Base-by-base conservation (phyloP, 371 early-diverging fungal genomes). In the Zopfochytrium polystomum region DNA sequence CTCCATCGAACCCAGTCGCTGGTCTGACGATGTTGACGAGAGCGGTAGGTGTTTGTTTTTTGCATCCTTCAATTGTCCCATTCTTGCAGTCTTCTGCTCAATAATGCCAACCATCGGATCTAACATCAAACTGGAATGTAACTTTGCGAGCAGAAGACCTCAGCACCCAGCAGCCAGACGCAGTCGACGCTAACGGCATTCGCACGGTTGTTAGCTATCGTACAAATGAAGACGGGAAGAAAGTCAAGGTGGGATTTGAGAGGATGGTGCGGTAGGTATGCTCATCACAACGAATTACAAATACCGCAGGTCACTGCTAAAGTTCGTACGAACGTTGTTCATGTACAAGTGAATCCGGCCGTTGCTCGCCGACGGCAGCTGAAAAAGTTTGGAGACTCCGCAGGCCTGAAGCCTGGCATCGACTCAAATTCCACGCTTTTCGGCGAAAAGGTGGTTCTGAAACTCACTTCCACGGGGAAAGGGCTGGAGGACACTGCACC, bases 361-460 rank as follows among this genome's bases (percentile, higher is more conserved):
- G 94, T 90, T 38, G 96, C 96, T 33, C 45, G 58, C 31, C 52
- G 55, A 49, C 51, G 75, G 65, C 69, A 71, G 27, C 74, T 73
- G 70, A 58, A 51, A 35, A 81, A 81, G 72, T 81, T 77, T 67
- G 82, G 82, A 27, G 79, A 72, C 42, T 67, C 67, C 23, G 45
- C 58, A 6, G 73, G 72, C 43, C 45, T 76, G 25, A 66, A 72
- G 20, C 52, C 72, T 9, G 76, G 96, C 1, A 95, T 95, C 38
- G 90, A 96, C 77, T 68, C 89, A 35, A 84, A 88, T 60, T 90
- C 95, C 2, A 95, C 97, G 3, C 87, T 83, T 4, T 82, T 90
- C 63, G 92, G 93, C 55, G 96, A 97, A 67, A 86, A 86, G 56
- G 90, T 95, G 48, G 81, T 78, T 67, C 76, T 97, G 62, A 92